phyloP scores from a whole-genome alignment of 306 rosid genomes.

The Ziziphus jujuba region DNA sequence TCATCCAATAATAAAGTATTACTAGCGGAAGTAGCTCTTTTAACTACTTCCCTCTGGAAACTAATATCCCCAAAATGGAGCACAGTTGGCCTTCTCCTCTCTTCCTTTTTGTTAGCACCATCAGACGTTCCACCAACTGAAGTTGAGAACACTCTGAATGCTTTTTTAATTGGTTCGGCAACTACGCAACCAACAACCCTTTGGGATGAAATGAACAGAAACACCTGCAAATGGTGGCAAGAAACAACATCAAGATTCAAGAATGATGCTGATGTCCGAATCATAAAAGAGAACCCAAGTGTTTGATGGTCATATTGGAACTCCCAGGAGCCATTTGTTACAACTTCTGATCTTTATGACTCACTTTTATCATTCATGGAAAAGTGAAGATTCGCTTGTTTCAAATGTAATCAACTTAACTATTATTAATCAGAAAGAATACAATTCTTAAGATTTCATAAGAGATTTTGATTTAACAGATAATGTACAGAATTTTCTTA shows the following conservation, averaged over 20 bases:
- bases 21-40: slow-evolving; percentile 30
- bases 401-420: slow-evolving; percentile 1
- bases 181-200: slow-evolving; percentile 64
- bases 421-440: neutral
- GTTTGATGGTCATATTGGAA: neutral
- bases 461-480: neutral
- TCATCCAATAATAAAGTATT: slow-evolving; percentile 35
- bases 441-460: neutral
- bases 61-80: slow-evolving; percentile 69
- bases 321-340: neutral
- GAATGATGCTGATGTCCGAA: neutral
- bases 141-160: slow-evolving; percentile 55
- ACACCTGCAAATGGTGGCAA: slow-evolving; percentile 42
- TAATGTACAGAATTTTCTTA: neutral
- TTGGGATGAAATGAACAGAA: slow-evolving; percentile 55
- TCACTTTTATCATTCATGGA: neutral
- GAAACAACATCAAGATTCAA: neutral
- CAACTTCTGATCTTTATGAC: neutral
- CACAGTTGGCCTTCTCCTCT: slow-evolving; percentile 24
- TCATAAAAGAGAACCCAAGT: neutral
- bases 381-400: neutral
- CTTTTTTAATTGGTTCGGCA: slow-evolving; percentile 70
- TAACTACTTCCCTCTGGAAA: slow-evolving; percentile 62
- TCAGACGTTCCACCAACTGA: slow-evolving; percentile 27
- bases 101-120: slow-evolving; percentile 25